Evolutionary conservation across 805 yeast genomes (phyloP), one percentile per base, ranked within the genome.

Genomic region (Starmerella apis): DNA sequence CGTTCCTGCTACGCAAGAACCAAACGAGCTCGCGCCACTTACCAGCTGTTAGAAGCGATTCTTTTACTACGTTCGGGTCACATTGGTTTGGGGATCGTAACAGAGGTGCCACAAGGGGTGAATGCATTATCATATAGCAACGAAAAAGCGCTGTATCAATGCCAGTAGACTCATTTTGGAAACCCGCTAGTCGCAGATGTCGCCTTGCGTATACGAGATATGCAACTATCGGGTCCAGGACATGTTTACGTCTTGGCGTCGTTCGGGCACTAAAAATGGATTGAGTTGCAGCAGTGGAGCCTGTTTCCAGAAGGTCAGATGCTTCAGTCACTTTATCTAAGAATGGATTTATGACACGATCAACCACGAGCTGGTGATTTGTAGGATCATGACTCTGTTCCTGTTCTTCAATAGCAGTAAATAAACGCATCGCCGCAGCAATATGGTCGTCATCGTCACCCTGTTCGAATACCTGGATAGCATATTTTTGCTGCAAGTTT

Each of bases 91-190:
- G 75, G 1, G 86, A 73, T 44, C 97, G 71, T 4, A 90, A 71
- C 19, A 90, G 74, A 0, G 97, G 92, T 0, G 90, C 95, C 13
- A 90, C 74, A 62, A 90, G 71, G 54, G 81, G 74, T 0, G 85
- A 83, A 48, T 78, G 77, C 27, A 77, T 76, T n/a, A 78, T 62
- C 51, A 79, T 69, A 61, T 92, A 90, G 52, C 92, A 77, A 46
- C 77, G 71, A 59, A 90, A 86, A 18, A 92, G 69, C 0, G 86
- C 73, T 0, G 95, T 83, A 61, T 90, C 98, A 2, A 92, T 75
- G 1, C 74, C 52, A 4, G 59, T 60, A 0, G 76, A 67, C 60
- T 1, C 9, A 31, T 25, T 11, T 32, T 19, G 18, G 3, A 11
- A 25, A 10, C 46, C 48, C 3, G 33, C 14, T 19, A 57, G 46